phyloP scores from a whole-genome alignment of 1,284 basidiomycete genomes.

The Peniophora sp. region DNA sequence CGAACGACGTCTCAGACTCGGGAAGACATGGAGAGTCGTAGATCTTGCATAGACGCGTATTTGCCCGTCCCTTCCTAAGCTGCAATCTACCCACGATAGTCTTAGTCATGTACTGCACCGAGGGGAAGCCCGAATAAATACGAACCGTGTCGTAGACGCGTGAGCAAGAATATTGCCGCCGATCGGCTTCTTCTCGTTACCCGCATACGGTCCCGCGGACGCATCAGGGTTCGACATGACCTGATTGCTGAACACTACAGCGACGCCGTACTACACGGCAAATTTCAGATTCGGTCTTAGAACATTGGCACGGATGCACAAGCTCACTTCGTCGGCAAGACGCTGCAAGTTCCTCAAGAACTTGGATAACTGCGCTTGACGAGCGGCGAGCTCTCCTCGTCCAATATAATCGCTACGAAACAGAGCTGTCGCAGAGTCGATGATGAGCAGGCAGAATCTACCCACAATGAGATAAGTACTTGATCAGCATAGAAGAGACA shows the following conservation, averaged over 20 bases:
- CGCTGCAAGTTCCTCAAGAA: slow-evolving; percentile 91
- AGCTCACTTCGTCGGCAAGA: slow-evolving; percentile 85
- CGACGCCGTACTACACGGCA: slow-evolving; percentile 79
- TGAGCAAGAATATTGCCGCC: slow-evolving; percentile 96
- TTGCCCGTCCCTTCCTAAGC: slow-evolving; percentile 88
- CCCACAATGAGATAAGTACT: not conserved
- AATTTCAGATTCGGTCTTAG: slow-evolving; percentile 8
- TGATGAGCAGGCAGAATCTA: slow-evolving; percentile 94
- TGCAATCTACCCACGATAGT: slow-evolving; percentile 51
- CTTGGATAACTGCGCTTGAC: slow-evolving; percentile 96
- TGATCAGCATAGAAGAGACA: slow-evolving; percentile 8
- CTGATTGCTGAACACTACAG: slow-evolving; percentile 97
- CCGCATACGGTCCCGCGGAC: slow-evolving; percentile 80
- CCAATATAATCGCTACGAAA: slow-evolving; percentile 97
- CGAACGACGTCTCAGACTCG: slow-evolving; percentile 94
- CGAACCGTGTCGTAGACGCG: slow-evolving; percentile 85
- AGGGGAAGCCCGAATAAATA: not conserved
- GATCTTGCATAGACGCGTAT: slow-evolving; percentile 93
- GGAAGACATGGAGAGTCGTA: slow-evolving; percentile 98
- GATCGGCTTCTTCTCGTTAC: slow-evolving; percentile 96
- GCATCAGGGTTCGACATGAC: slow-evolving; percentile 98
- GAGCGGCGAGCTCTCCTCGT: slow-evolving; percentile 89
- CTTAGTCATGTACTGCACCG: not conserved
- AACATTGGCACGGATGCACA: not conserved
- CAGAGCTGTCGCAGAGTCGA: slow-evolving; percentile 94